Evolutionary conservation across 2,329 filamentous ascomycete species (phyloP), one percentile per base, ranked within the genome.

Genomic region (Sporothrix phasma): DNA sequence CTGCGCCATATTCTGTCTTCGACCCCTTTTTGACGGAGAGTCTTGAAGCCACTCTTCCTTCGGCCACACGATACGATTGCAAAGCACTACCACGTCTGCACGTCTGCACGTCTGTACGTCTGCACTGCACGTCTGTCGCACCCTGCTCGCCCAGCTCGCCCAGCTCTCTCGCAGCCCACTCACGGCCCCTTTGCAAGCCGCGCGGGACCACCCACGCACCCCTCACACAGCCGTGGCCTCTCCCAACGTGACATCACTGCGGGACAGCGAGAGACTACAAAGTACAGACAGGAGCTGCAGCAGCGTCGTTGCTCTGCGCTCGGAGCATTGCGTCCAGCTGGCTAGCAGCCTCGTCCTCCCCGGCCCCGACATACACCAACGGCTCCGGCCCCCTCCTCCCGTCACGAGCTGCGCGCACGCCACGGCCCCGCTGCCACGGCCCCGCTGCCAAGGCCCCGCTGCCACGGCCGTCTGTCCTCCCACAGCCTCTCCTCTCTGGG

Each of bases 231-330:
- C 46, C 46, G 5, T 19, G 47, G 13, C 24, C 17, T 31, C 47
- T 22, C 31, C 31, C 24, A n/a, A 37, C 24, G 54, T 58, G 54
- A 58, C 54, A 56, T 56, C 51, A 56, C 51, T 56, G 51, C 51
- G 31, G 51, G 31, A 56, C 51, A 31, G 24, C 29, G 5, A 10
- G 11, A 34, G 49, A 54, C 15, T 7, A n/a, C 41, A 7, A 4
- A n/a, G 19, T 7, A n/a, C 39, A 41, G 41, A 43, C 17, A 17
- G 7, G 41, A 47, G 11, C 45, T 5, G 22, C 45, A 47, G 10
- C n/a, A n/a, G n/a, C n/a, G 15, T 11, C 26, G 22, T 24, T 10
- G 13, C n/a, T 34, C 8, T 10, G 19, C 15, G 54, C 37, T 41
- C 13, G 34, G 17, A 41, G 22, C 22, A 43, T 37, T 37, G 37